A percentile compares a stretch with the other conserved stretches of the same genome.
These are phyloP conservation scores for Skeletonema costatum DNA, from an alignment of 108 stramenopile genomes.

Conservation along the genomic window DNA sequence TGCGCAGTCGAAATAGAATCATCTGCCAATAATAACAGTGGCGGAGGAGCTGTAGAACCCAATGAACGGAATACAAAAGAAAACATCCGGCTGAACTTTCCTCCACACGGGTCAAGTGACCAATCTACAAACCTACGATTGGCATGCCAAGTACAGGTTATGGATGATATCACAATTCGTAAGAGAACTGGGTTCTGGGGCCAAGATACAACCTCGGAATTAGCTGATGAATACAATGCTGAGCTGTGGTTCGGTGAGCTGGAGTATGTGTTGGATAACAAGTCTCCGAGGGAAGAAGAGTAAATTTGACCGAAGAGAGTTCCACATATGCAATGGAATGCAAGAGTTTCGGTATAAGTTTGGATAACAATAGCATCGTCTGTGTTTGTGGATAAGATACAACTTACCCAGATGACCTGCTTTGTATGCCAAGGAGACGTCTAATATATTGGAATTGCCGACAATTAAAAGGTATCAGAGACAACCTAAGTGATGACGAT, in stretches of 20 bases:
- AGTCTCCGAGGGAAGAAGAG: conserved; percentile 35
- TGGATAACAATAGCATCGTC: too few relatives aligned
- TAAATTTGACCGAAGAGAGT: not conserved
- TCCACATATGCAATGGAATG: not conserved
- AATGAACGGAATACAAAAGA: conserved; percentile 45
- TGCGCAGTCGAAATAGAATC: conserved; percentile 64
- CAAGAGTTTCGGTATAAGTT: too few relatives aligned
- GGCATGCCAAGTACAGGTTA: conserved; percentile 65
- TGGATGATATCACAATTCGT: conserved; percentile 47
- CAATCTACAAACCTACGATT: conserved; percentile 45
- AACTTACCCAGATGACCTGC: too few relatives aligned
- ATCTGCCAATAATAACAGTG: not conserved
- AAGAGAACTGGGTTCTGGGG: conserved; percentile 77
- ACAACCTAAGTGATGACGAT: too few relatives aligned
- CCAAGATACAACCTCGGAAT: conserved; percentile 24
- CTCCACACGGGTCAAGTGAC: conserved; percentile 52
- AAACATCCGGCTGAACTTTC: conserved; percentile 53
- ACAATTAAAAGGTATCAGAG: too few relatives aligned
- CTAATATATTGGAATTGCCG: too few relatives aligned
- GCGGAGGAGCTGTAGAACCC: conserved; percentile 32
- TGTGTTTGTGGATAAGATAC: too few relatives aligned
- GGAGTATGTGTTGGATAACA: conserved; percentile 60
- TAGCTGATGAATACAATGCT: conserved; percentile 25
- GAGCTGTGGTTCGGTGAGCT: conserved; percentile 62
- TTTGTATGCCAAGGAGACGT: too few relatives aligned